Percentiles rank a stretch among this genome's conserved stretches.
Conservation (phyloP, 2,329 filamentous ascomycete species). For the Cladosporium velox region DNA sequence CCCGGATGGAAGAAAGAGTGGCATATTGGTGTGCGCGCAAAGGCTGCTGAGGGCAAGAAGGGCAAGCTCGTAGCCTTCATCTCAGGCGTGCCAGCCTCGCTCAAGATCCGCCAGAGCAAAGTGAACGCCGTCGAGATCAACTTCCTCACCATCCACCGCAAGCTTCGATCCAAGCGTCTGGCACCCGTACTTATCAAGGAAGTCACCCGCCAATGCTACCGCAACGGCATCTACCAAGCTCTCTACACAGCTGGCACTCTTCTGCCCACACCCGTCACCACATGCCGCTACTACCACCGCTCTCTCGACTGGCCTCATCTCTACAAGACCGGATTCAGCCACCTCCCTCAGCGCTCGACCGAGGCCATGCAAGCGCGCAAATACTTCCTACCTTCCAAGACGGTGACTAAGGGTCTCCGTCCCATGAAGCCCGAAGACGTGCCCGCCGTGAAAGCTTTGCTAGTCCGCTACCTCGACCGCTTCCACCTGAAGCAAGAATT, state of each 20-base stretch:
- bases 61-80: slow-evolving; percentile 93
- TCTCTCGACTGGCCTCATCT: slow-evolving; percentile 95
- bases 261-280: slow-evolving; percentile 86
- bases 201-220: slow-evolving; percentile 88
- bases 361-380: slow-evolving; percentile 82
- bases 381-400: slow-evolving; percentile 77
- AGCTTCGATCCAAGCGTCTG: slow-evolving; percentile 88
- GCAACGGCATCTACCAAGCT: slow-evolving; percentile 85
- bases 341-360: slow-evolving; percentile 79
- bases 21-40: slow-evolving; percentile 89
- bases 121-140: slow-evolving; percentile 90
- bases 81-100: slow-evolving; percentile 81
- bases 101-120: slow-evolving; percentile 75
- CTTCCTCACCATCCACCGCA: slow-evolving; percentile 98
- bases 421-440: slow-evolving; percentile 79
- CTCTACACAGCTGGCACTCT: slow-evolving; percentile 94
- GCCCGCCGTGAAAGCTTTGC: slow-evolving; percentile 70
- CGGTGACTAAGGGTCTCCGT: slow-evolving; percentile 73
- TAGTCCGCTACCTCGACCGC: slow-evolving; percentile 74
- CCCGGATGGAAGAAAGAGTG: slow-evolving; percentile 93
- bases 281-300: slow-evolving; percentile 93
- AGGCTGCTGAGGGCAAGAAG: slow-evolving; percentile 58
- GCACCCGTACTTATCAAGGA: slow-evolving; percentile 96
- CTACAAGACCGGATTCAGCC: slow-evolving; percentile 91
- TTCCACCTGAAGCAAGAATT: slow-evolving; percentile 87